These are phyloP conservation scores for Zymoseptoria brevis DNA, from an alignment of 2,329 filamentous ascomycete species.

Conservation along the genomic window DNA sequence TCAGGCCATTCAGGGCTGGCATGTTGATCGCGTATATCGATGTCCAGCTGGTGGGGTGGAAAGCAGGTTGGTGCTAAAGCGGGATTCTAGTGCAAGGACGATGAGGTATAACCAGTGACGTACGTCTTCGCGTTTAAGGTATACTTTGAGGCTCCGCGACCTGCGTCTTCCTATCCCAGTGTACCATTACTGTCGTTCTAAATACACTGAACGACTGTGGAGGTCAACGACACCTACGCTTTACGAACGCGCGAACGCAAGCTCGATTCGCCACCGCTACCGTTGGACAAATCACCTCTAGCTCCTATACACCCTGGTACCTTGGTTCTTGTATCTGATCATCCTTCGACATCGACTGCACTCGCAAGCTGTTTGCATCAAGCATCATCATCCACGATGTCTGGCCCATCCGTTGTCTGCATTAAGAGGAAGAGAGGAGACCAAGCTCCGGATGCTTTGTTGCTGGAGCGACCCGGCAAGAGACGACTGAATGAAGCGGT, in stretches of 20 bases:
- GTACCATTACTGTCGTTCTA: not conserved
- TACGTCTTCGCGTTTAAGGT: not conserved
- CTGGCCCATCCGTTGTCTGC: conserved; percentile 20
- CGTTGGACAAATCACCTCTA: not conserved
- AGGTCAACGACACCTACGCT: not conserved
- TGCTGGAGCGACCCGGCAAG: conserved; percentile 22
- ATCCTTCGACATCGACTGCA: not conserved
- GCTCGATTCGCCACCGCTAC: not conserved
- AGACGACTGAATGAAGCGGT: conserved; percentile 9
- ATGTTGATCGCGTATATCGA: not conserved
- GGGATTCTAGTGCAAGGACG: no score
- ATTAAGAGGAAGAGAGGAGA: conserved; percentile 26
- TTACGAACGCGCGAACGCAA: not conserved
- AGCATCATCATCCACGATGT: conserved; percentile 11
- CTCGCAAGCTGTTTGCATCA: not conserved
- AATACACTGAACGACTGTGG: not conserved
- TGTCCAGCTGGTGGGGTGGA: not conserved
- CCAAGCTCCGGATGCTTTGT: conserved; percentile 20
- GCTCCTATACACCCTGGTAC: not conserved
- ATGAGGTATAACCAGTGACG: not conserved
- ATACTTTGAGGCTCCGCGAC: not conserved
- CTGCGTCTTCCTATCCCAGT: not conserved
- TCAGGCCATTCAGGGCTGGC: conserved; percentile 15
- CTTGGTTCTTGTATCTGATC: not conserved
- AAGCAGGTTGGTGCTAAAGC: not conserved